phyloP scores from a whole-genome alignment of 176 grass and related monocot species.

The Calamus simplicifolius region DNA sequence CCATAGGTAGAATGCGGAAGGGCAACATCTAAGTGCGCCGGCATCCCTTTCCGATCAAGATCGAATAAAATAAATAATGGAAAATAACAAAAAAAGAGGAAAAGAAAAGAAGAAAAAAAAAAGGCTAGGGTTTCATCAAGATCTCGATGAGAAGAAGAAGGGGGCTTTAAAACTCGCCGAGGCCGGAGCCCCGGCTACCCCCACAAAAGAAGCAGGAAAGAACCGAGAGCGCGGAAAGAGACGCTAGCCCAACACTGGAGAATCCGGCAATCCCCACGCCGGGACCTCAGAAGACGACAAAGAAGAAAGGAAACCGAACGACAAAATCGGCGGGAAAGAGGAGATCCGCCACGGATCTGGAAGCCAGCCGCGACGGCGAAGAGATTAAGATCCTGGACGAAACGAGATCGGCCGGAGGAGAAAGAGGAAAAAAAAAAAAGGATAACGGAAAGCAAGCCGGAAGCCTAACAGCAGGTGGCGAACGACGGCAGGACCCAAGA shows the following conservation, averaged over 20 bases:
- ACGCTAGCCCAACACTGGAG: not conserved
- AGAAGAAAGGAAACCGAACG: not conserved
- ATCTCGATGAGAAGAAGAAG: slow-evolving; percentile 2
- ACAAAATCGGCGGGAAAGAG: not conserved
- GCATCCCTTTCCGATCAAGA: slow-evolving; percentile 18
- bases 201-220: slow-evolving; percentile 8
- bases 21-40: slow-evolving; percentile 12
- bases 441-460: too few species aligned
- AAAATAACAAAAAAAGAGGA: too few species aligned
- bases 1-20: not conserved
- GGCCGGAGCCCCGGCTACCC: slow-evolving; percentile 24
- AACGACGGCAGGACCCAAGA: too few species aligned
- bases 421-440: too few species aligned
- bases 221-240: not conserved
- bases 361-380: too few species aligned
- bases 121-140: not conserved
- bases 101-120: not conserved
- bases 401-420: too few species aligned
- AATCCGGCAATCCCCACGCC: slow-evolving; percentile 14
- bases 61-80: too few species aligned
- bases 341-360: too few species aligned
- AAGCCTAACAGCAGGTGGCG: too few species aligned
- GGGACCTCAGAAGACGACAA: slow-evolving; percentile 12
- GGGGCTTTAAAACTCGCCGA: slow-evolving; percentile 21
- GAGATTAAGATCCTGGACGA: too few species aligned